These are phyloP conservation scores for Apophysomyces variabilis DNA, from an alignment of 371 early-diverging fungal genomes.

Conservation along the genomic window DNA sequence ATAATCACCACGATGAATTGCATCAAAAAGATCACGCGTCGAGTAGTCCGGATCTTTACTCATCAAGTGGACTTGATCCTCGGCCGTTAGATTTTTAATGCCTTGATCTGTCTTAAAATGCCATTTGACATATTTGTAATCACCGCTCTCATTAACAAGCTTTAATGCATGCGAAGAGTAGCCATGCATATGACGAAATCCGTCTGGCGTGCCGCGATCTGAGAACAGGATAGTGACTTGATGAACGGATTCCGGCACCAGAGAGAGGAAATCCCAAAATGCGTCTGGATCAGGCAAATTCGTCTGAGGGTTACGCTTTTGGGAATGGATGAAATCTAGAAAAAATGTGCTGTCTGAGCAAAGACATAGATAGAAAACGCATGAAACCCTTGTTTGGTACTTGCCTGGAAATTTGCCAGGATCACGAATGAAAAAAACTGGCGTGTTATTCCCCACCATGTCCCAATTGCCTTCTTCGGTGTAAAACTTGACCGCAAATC, in stretches of 20 bases:
- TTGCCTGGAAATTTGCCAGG: slow-evolving; percentile 76
- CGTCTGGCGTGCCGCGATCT: slow-evolving; percentile 83
- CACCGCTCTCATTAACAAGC: slow-evolving; percentile 73
- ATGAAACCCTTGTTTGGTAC: slow-evolving; percentile 2
- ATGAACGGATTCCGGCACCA: slow-evolving; percentile 80
- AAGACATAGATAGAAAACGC: background rate
- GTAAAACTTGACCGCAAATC: slow-evolving; percentile 80
- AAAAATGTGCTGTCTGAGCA: background rate
- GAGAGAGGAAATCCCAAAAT: slow-evolving; percentile 79
- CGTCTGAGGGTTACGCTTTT: slow-evolving; percentile 80
- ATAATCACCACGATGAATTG: slow-evolving; percentile 74
- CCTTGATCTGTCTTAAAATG: slow-evolving; percentile 87
- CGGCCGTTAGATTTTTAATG: slow-evolving; percentile 70
- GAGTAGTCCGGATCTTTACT: slow-evolving; percentile 76
- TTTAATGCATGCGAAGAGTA: slow-evolving; percentile 81
- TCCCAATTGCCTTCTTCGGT: slow-evolving; percentile 83
- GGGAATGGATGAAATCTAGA: slow-evolving; percentile 79
- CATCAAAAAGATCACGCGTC: slow-evolving; percentile 74
- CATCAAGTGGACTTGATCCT: slow-evolving; percentile 67
- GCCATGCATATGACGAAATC: slow-evolving; percentile 81
- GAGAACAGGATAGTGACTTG: slow-evolving; percentile 81
- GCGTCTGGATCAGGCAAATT: slow-evolving; percentile 58
- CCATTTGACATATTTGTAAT: slow-evolving; percentile 81
- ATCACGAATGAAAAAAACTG: slow-evolving; percentile 76
- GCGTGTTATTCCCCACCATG: slow-evolving; percentile 77